Base-by-base conservation (phyloP, 495 filamentous ascomycete species). In the Penicillium riverlandense region DNA sequence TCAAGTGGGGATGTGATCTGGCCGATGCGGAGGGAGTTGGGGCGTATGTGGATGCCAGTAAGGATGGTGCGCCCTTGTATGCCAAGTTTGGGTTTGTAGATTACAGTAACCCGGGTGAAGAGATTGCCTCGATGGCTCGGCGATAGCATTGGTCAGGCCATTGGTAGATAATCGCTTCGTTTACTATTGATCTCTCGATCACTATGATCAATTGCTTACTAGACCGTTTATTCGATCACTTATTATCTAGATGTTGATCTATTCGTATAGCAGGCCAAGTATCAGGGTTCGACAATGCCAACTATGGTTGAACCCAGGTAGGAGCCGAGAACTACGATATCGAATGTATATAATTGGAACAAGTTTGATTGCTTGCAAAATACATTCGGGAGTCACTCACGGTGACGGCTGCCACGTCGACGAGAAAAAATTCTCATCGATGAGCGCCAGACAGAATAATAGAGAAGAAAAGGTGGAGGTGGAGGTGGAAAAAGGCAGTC, bases 1-100 rank as follows among this genome's bases (percentile, higher is more conserved):
- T 76, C 4, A 31, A 55, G 12, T 80, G 76, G 75, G 75, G 75
- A 4, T 69, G 72, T 35, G 53, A 66, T 12, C 45, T 59, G 31
- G 70, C 72, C 1, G 67, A 72, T 48, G 31, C 50, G 29, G 50
- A 63, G 14, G 55, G 59, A 1, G 50, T 56, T 2, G 40, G 48
- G 10, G 55, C 53, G 4, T 67, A 66, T 43, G 45, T 66, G 10
- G 60, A 69, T 48, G 58, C 59, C 8, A 61, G 58, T 34, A 52
- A 57, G 43, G 56, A 43, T 9, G 63, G 62, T 9, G 46, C 41
- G 4, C 47, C 52, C 7, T 33, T 67, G 13, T 65, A 65, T 46
- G 42, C 51, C 39, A 58, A 49, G 38, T 45, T 55, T 38, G 63
- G 63, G 7, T 66, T 69, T 46, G 58, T 61, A 30, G 57, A 63